phyloP scores from a whole-genome alignment of 805 yeast genomes.

The Priceomyces fermenticarens region DNA sequence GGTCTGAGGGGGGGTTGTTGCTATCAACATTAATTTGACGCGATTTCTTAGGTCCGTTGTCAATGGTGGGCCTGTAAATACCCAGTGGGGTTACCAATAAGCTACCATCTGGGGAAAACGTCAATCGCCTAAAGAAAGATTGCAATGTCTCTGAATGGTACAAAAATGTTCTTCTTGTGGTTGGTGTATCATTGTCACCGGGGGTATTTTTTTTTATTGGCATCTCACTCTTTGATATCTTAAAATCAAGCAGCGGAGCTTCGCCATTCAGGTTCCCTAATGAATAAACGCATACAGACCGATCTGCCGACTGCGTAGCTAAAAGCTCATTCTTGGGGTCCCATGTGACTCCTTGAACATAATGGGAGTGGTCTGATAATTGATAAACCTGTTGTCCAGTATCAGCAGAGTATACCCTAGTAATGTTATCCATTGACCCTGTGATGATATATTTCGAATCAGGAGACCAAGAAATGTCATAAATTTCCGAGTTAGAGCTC shows the following conservation, averaged over 20 bases:
- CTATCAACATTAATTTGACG: neutral
- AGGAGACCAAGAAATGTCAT: conserved; percentile 93
- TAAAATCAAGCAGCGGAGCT: conserved; percentile 7
- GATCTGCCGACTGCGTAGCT: conserved; percentile 88
- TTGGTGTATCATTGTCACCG: conserved; percentile 15
- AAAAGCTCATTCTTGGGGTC: conserved; percentile 79
- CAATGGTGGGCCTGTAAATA: conserved; percentile 35
- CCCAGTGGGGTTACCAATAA: conserved; percentile 75
- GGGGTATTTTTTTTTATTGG: conserved; percentile 2
- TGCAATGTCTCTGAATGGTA: conserved; percentile 87
- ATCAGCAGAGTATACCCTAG: conserved; percentile 61
- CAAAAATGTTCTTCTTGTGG: conserved; percentile 19
- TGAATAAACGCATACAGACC: conserved; percentile 71
- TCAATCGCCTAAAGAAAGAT: conserved; percentile 82
- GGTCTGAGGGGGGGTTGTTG: neutral
- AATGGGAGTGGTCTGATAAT: conserved; percentile 75
- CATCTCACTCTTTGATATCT: conserved; percentile 7
- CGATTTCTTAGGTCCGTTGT: neutral
- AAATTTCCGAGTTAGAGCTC: conserved; percentile 70
- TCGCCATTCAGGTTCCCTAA: conserved; percentile 22
- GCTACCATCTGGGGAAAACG: conserved; percentile 89
- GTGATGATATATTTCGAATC: conserved; percentile 71
- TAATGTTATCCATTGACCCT: conserved; percentile 87
- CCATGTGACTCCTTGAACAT: conserved; percentile 96
- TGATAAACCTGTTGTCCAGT: conserved; percentile 58